These are phyloP conservation scores for Crotalaria pallida DNA, from an alignment of 306 rosid genomes.

Conservation along the genomic window DNA sequence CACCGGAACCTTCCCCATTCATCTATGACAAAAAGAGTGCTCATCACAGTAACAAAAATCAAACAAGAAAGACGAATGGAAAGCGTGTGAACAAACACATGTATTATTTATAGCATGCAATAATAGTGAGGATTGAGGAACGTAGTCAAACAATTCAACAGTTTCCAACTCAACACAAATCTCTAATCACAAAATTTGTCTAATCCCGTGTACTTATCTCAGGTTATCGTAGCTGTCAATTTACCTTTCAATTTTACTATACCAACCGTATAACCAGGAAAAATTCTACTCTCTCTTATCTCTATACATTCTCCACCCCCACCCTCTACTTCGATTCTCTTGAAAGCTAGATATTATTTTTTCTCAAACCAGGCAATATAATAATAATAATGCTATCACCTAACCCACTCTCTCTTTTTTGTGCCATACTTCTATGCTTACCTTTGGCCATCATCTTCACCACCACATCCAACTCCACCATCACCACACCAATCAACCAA, in stretches of 20 bases:
- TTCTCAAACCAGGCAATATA: too few relatives aligned
- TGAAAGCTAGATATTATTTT: too few relatives aligned
- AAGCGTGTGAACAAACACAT: neutral
- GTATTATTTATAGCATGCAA: neutral
- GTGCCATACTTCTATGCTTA: slow-evolving; percentile 51
- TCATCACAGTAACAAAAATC: neutral
- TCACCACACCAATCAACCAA: neutral
- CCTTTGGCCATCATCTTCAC: slow-evolving; percentile 59
- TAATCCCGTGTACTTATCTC: too few relatives aligned
- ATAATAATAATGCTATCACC: slow-evolving; percentile 36
- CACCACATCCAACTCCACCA: slow-evolving; percentile 17
- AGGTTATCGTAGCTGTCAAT: slow-evolving; percentile 8
- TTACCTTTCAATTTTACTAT: neutral
- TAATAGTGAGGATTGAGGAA: neutral
- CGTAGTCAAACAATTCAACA: neutral
- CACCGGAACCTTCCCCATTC: too few relatives aligned
- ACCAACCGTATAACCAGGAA: neutral
- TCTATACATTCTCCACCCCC: neutral
- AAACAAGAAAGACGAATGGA: neutral
- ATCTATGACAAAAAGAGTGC: neutral
- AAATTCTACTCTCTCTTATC: neutral
- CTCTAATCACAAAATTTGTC: neutral
- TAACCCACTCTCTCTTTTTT: slow-evolving; percentile 42
- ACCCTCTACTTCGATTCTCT: neutral
- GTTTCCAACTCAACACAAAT: neutral